phyloP scores from a whole-genome alignment of 768 basidiomycete species.

The Lyophyllum shimeji region DNA sequence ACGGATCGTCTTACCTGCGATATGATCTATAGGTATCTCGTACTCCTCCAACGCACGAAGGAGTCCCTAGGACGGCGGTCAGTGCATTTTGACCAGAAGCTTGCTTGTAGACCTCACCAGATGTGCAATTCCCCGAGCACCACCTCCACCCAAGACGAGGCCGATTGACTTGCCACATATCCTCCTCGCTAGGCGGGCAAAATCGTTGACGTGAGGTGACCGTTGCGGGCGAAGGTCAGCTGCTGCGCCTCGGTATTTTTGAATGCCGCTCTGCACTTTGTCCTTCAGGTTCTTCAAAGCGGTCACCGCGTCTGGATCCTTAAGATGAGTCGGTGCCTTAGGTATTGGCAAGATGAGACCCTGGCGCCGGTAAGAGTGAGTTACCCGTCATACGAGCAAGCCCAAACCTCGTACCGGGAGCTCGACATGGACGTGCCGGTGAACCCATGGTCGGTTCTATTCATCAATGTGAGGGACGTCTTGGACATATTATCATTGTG shows the following conservation, averaged over 20 bases:
- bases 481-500: background rate
- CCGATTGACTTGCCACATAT: slow-evolving; percentile 94
- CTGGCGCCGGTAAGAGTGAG: slow-evolving; percentile 33
- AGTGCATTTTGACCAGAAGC: slow-evolving; percentile 11
- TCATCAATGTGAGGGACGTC: background rate
- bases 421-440: slow-evolving; percentile 95
- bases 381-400: background rate
- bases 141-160: slow-evolving; percentile 95
- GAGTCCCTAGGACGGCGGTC: slow-evolving; percentile 59
- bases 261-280: slow-evolving; percentile 85
- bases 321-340: slow-evolving; percentile 54
- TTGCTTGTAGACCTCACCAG: slow-evolving; percentile 24
- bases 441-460: slow-evolving; percentile 93
- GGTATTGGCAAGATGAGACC: slow-evolving; percentile 67
- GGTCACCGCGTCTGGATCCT: slow-evolving; percentile 85
- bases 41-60: slow-evolving; percentile 90
- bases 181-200: slow-evolving; percentile 85
- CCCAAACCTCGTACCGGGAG: slow-evolving; percentile 54
- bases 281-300: slow-evolving; percentile 93
- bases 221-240: slow-evolving; percentile 68
- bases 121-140: slow-evolving; percentile 72
- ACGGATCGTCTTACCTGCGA: slow-evolving; percentile 59
- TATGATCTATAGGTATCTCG: slow-evolving; percentile 91
- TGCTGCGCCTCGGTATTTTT: slow-evolving; percentile 75
- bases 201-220: slow-evolving; percentile 85